These are phyloP conservation scores for Talaromyces pinophilus DNA, from an alignment of 2,329 filamentous ascomycete species.

Conservation along the genomic window DNA sequence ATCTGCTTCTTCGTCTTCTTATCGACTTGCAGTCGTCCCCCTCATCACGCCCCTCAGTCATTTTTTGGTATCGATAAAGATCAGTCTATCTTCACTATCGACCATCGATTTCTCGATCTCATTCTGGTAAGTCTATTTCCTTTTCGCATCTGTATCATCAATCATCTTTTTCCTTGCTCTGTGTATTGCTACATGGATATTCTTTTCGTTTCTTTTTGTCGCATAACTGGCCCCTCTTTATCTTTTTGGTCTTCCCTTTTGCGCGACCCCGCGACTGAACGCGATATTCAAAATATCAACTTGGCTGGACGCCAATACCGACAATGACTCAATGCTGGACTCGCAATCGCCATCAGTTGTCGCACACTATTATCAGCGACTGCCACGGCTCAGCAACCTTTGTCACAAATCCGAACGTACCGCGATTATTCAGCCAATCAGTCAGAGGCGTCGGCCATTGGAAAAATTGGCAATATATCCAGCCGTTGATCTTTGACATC, in stretches of 20 bases:
- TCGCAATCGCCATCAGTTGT: not conserved
- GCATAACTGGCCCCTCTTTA: not conserved
- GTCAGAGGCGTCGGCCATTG: not conserved
- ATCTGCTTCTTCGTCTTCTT: constrained; percentile 27
- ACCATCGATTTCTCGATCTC: constrained; percentile 19
- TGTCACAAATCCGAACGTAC: not conserved
- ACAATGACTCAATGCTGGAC: not conserved
- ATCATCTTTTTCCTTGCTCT: not conserved
- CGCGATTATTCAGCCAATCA: not conserved
- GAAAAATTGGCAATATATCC: not conserved
- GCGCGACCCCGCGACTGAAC: constrained; percentile 2
- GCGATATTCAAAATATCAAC: not conserved
- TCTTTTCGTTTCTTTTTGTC: not conserved
- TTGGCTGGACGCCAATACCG: not conserved
- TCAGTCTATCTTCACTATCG: constrained; percentile 7
- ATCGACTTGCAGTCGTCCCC: constrained; percentile 23
- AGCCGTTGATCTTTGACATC: not conserved
- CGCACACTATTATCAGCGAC: not conserved
- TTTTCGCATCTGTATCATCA: not conserved
- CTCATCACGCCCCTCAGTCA: constrained; percentile 3
- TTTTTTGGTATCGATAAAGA: constrained; percentile 23
- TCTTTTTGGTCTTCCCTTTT: not conserved
- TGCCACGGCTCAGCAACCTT: not conserved
- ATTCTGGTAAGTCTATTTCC: constrained; percentile 18
- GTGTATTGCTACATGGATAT: not conserved